Percentiles rank a stretch among this genome's conserved stretches.
phyloP scores from a whole-genome alignment of 805 yeast genomes.

The Suhomyces sp. region DNA sequence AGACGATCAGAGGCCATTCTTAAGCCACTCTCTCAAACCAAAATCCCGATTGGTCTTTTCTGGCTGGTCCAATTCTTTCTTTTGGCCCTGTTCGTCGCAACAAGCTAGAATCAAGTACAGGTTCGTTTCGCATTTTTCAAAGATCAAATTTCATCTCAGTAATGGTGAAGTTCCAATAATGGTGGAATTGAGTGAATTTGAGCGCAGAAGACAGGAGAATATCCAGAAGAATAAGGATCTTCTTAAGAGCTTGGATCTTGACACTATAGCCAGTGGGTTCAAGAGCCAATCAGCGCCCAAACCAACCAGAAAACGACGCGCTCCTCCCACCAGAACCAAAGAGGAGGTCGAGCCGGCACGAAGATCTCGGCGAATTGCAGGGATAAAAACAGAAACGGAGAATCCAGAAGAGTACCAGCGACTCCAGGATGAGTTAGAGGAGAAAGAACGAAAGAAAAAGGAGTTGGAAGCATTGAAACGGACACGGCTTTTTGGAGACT shows the following conservation, averaged over 20 bases:
- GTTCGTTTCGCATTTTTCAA: background rate
- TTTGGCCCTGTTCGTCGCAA: background rate
- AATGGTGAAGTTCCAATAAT: conserved; percentile 18
- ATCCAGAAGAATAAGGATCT: conserved; percentile 81
- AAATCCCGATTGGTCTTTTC: too few species aligned
- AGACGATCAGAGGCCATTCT: background rate
- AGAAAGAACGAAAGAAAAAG: conserved; percentile 29
- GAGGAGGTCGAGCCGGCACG: conserved; percentile 52
- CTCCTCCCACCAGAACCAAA: conserved; percentile 22
- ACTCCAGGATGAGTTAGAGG: conserved; percentile 35
- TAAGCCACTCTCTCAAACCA: too few species aligned
- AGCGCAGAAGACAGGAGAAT: conserved; percentile 67
- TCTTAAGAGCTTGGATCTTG: conserved; percentile 66
- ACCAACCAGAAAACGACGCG: conserved; percentile 15
- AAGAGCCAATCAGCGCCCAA: conserved; percentile 22
- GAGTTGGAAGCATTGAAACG: conserved; percentile 50
- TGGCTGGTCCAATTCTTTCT: too few species aligned
- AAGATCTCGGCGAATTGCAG: conserved; percentile 77
- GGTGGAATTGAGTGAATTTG: conserved; percentile 54
- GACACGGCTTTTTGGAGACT: conserved; percentile 63
- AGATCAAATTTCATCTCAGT: background rate
- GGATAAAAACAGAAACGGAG: conserved; percentile 51
- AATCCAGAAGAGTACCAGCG: conserved; percentile 41
- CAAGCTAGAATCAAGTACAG: too few species aligned
- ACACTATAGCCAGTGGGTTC: conserved; percentile 53